Conservation (phyloP, 148 eudicot genomes). For the Nyssa sinensis region DNA sequence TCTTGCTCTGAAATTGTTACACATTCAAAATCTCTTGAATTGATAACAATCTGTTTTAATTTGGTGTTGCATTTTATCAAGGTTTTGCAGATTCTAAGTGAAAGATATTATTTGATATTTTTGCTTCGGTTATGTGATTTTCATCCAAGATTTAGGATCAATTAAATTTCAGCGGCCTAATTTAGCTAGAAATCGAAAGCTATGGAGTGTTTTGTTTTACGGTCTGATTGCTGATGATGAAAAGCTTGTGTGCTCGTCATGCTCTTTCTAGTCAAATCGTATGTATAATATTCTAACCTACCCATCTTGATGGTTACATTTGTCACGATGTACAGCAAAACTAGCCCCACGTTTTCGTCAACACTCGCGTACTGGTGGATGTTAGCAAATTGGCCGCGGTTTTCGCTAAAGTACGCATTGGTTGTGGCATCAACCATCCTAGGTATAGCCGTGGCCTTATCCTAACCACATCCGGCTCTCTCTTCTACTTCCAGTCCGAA, state of each 20-base stretch:
- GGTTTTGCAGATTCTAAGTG: not conserved
- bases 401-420: not conserved
- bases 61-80: not conserved
- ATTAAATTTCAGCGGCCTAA: not conserved
- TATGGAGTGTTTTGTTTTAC: too few relatives aligned
- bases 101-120: too few relatives aligned
- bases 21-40: not conserved
- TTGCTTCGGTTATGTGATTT: too few relatives aligned
- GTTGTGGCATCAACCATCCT: not conserved
- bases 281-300: too few relatives aligned
- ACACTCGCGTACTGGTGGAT: not conserved
- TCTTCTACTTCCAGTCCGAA: not conserved
- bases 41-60: too few relatives aligned
- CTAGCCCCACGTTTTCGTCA: not conserved
- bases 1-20: not conserved
- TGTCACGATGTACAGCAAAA: not conserved
- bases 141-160: too few relatives aligned
- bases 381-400: not conserved
- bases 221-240: not conserved
- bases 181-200: not conserved
- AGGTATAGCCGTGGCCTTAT: not conserved
- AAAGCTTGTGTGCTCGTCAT: not conserved
- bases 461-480: not conserved
- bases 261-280: not conserved
- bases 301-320: too few relatives aligned